These are phyloP conservation scores for Clonostachys rhizophaga DNA, from an alignment of 2,329 filamentous ascomycete species.

Conservation along the genomic window DNA sequence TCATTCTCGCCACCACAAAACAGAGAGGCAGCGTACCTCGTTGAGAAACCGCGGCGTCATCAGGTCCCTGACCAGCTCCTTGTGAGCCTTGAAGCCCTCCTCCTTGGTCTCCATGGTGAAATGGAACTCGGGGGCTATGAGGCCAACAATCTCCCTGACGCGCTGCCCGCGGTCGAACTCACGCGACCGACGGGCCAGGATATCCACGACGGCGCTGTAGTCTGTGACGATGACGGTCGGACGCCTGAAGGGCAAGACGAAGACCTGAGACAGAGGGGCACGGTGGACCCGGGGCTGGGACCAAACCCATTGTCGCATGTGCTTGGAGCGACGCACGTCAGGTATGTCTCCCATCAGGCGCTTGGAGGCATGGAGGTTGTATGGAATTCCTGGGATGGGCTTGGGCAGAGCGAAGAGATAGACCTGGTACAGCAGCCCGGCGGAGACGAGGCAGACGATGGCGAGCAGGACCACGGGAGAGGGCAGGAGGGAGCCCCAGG, in stretches of 20 bases:
- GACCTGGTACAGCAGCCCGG: not conserved
- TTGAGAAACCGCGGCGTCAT: slow-evolving; percentile 28
- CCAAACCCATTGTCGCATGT: not conserved
- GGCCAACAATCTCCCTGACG: slow-evolving; percentile 9
- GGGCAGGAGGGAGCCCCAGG: not conserved
- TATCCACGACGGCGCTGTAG: slow-evolving; percentile 23
- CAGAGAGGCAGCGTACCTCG: slow-evolving; percentile 2
- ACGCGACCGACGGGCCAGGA: slow-evolving; percentile 13
- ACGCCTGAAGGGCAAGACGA: slow-evolving; percentile 20
- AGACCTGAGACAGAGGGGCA: slow-evolving; percentile 23
- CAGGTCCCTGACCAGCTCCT: slow-evolving; percentile 24
- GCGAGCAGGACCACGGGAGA: not conserved
- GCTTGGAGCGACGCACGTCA: not conserved
- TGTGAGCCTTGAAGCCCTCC: slow-evolving; percentile 21
- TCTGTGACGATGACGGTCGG: slow-evolving; percentile 24
- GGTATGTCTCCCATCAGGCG: slow-evolving; percentile 35
- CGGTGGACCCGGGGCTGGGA: slow-evolving; percentile 5
- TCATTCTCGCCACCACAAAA: not conserved
- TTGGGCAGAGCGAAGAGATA: slow-evolving; percentile 23
- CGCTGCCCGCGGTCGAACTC: slow-evolving; percentile 15
- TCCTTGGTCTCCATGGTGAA: slow-evolving; percentile 23
- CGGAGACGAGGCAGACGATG: not conserved
- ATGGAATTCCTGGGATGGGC: slow-evolving; percentile 38
- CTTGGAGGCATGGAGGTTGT: slow-evolving; percentile 27
- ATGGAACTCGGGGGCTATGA: slow-evolving; percentile 16